Base-by-base conservation (phyloP, 1,284 basidiomycete genomes). In the Tilletia walkeri region DNA sequence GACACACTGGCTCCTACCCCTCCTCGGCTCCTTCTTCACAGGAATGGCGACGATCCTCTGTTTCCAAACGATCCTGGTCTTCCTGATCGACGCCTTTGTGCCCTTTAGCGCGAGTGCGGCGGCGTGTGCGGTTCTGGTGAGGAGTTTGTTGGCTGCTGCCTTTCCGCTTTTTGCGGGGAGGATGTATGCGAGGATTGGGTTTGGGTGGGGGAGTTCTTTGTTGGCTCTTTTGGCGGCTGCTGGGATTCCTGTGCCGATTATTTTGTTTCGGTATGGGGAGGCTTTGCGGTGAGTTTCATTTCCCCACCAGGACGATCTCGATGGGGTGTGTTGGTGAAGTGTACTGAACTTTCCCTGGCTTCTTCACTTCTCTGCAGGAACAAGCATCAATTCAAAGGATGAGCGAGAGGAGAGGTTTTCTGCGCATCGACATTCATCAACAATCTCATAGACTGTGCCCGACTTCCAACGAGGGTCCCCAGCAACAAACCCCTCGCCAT, bases 101-200 rank as follows among this genome's bases (percentile, higher is more conserved):
- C 86, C 86, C 3, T 87, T 84, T 72, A 85, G 85, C 2, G 86
- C 86, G 0, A 84, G 84, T 0, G 86, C 84, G 0, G 83, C 84
- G 5, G 86, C 85, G 0, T 84, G 78, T 20, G 85, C 80, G 6
- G 78, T 82, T 9, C 66, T 83, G 12, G 68, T 79, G 48, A 81
- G 86, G 1, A 83, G 81, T 2, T 67, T 85, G 16, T 66, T 84
- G 0, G 86, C 85, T 1, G 84, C 84, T 38, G 74, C 84, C 6
- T 80, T 87, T 20, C 86, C 86, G 12, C 79, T 86, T 38, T 86
- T 85, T 69, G 76, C 79, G 0, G 78, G 84, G 0, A 76, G 84
- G 45, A 79, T 87, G 79, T 86, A 85, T 69, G 70, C 75, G n/a
- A 78, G 71, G n/a, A 76, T 86, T 5, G 85, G 84, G 2, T 87